Evolutionary conservation across 257 asterid species (phyloP).

Genomic region (Phtheirospermum japonicum): DNA sequence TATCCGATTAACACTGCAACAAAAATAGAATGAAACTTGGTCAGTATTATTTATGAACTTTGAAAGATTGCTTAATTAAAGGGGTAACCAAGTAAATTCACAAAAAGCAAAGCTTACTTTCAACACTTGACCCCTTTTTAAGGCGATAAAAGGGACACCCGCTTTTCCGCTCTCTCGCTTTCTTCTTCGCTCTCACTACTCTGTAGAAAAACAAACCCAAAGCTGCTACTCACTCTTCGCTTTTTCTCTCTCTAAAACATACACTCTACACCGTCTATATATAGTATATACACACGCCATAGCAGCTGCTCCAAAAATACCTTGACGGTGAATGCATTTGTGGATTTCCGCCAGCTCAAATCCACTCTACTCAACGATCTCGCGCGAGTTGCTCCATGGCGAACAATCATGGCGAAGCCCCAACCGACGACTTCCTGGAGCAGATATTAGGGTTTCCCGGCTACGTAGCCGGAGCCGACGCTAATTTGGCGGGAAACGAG

Average conservation of each 20-base stretch:
- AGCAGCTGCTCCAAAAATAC: background rate
- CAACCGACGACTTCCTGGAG: constrained; percentile 91
- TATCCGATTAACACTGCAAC: no score
- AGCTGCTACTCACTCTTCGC: constrained; percentile 25
- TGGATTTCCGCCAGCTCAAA: constrained; percentile 10
- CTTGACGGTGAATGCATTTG: constrained; percentile 22
- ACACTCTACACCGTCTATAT: background rate
- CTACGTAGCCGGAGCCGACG: constrained; percentile 44
- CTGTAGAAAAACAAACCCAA: constrained; percentile 26
- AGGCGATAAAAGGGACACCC: constrained; percentile 26
- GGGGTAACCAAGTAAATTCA: constrained; percentile 21
- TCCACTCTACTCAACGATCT: constrained; percentile 23
- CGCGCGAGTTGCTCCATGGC: constrained; percentile 52
- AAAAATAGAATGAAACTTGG: no score
- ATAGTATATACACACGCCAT: constrained; percentile 3
- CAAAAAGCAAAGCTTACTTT: constrained; percentile 11
- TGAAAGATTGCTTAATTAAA: background rate
- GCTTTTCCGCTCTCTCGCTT: constrained; percentile 36
- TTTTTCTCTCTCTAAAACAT: constrained; percentile 20
- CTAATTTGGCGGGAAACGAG: constrained; percentile 52
- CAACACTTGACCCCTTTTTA: constrained; percentile 16
- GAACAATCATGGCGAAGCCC: constrained; percentile 62
- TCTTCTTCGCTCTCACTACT: constrained; percentile 36
- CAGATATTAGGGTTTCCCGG: constrained; percentile 76
- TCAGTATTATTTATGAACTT: no score